Evolutionary conservation across 2,329 filamentous ascomycete genomes (phyloP), one percentile per base, ranked within the genome.

Genomic region (Magnaporthiopsis rhizophila): DNA sequence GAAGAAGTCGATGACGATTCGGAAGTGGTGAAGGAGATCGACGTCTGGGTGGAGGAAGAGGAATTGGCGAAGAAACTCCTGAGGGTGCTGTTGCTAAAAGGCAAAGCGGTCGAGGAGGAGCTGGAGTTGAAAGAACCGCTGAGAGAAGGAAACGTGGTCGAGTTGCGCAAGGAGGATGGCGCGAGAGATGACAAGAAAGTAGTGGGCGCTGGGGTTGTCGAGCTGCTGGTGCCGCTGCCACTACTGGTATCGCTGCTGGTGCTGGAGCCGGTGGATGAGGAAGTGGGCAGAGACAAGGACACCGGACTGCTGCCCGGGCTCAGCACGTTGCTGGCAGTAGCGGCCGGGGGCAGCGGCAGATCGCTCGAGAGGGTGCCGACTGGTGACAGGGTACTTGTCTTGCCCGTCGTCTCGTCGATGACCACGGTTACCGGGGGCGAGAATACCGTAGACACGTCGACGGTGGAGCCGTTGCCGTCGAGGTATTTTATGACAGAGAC

Each of bases 401-500:
- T 71, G 68, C 73, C 76, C 56, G 77, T 74, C 64, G 69, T 69
- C 61, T 74, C 68, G 69, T 74, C 72, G 66, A 75, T 69, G 66
- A 78, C 69, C 64, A 76, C 71, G 64, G 78, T 79, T 68, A 74
- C 72, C 53, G 78, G 71, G 57, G 75, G 74, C 12, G 67, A 62
- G 68, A 70, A 73, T 64, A 79, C 68, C 38, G 83, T 85, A 65
- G 78, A 73, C 28, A 79, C 71, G 62, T 76, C 72, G 59, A 83
- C 70, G 61, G 79, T 75, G 34, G 75, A 76, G 66, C 83, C 83
- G 59, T 72, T 71, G 59, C 74, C 73, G 72, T 85, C 81, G 67
- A 85, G 78, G 66, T 82, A 70, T 68, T 85, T 79, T 64, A 86
- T 72, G 71, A 86, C 75, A 32, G 82, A 83, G 67, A 86, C 74